Base-by-base conservation (phyloP, 495 filamentous ascomycete species). In the Penicillium simplicissimum region DNA sequence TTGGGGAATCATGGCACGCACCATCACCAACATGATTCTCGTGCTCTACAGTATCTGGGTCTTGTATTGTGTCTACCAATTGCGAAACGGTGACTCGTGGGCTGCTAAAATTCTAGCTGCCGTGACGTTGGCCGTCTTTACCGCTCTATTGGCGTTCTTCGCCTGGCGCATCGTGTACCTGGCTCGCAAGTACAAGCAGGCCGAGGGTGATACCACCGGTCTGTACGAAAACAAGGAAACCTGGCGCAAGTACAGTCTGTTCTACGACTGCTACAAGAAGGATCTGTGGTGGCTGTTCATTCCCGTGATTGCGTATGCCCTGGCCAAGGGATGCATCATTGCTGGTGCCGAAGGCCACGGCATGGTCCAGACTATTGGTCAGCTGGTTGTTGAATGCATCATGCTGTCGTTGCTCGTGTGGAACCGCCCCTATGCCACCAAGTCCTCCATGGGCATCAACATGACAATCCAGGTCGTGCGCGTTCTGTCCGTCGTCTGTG, bases 241-340 rank as follows among this genome's bases (percentile, higher is more conserved):
- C 52, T 97, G 96, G 94, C 82, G 90, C 66, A 96, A 93, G 75
- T 98, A 98, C 81, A 96, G 90, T 67, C 79, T 97, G 36, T 98
- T 98, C 81, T 98, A 98, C 76, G 95, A 98, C 66, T 89, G 87
- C 64, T 97, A 95, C 76, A 92, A 93, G 74, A 89, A 87, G 68
- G 87, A 88, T 64, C 96, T 92, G 76, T 98, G 94, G 94, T 97
- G 93, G 93, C 71, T 97, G 9, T 98, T 98, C 72, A 83, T 98
- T 13, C 95, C 95, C 8, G 81, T 84, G 48, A 96, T 98, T 74
- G 52, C 95, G 56, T 98, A 98, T 80, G 91, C 94, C 81, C 94
- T 98, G 67, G 89, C 85, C 66, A 96, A 92, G 75, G 93, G 93
- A 48, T 89, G 86, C 45, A 87, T 96, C 52, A 87, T 98, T 63